Conservation (phyloP, 2,329 filamentous ascomycete genomes). For the Calonectria ilicicola region DNA sequence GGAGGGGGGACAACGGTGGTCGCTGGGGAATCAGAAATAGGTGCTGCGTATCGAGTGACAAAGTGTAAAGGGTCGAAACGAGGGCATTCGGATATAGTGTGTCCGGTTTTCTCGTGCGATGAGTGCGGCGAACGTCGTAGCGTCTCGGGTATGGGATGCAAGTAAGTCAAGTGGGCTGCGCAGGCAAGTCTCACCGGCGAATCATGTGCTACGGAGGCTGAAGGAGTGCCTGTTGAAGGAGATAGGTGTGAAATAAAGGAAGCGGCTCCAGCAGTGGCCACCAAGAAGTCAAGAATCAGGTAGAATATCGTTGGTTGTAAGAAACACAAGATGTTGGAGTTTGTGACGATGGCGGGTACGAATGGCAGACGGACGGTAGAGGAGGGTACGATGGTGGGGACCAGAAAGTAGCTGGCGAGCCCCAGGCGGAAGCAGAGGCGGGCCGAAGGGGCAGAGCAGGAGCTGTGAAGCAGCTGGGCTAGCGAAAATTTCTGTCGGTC, state of each 20-base stretch:
- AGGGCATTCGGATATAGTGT: conserved; percentile 23
- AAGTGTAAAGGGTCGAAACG: conserved; percentile 10
- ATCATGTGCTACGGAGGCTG: conserved; percentile 45
- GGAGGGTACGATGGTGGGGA: conserved; percentile 38
- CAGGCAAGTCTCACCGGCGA: conserved; percentile 45
- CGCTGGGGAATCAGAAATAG: conserved; percentile 9
- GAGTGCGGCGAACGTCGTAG: conserved; percentile 35
- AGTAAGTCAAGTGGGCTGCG: conserved; percentile 35
- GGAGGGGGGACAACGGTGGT: conserved; percentile 24
- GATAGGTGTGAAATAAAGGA: neutral
- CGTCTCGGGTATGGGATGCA: conserved; percentile 34
- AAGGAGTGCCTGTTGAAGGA: conserved; percentile 29
- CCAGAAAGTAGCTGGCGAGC: conserved; percentile 18
- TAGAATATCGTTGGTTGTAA: conserved; percentile 23
- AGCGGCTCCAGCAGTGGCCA: conserved; percentile 30
- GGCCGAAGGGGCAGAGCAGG: neutral
- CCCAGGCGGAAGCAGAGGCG: conserved; percentile 16
- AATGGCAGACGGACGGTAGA: conserved; percentile 15
- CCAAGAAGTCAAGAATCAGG: conserved; percentile 32
- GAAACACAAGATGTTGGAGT: conserved; percentile 26
- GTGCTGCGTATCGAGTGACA: conserved; percentile 14
- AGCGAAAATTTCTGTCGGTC: conserved; percentile 25
- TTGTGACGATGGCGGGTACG: conserved; percentile 23
- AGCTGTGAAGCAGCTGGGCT: conserved; percentile 23
- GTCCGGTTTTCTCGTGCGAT: conserved; percentile 29